Base-by-base conservation (phyloP, 2,329 filamentous ascomycete species). In the Aureobasidium namibiae region DNA sequence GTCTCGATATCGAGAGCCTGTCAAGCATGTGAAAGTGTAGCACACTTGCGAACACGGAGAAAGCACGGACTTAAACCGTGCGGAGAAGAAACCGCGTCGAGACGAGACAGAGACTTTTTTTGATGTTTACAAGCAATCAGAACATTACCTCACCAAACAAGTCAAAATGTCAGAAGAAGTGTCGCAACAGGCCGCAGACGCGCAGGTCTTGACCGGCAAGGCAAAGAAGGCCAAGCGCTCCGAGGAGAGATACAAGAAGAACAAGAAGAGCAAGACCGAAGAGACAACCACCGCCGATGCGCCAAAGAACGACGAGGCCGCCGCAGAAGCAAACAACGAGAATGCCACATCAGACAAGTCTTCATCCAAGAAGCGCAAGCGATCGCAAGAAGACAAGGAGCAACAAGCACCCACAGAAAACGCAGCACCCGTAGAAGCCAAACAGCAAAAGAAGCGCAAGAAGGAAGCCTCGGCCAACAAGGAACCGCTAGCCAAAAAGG, bases 171-270 rank as follows among this genome's bases (percentile, higher is more conserved):
- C 68, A 56, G 53, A 66, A 61, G 68, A 68, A 36, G n/a, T n/a
- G n/a, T n/a, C n/a, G n/a, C n/a, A n/a, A n/a, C n/a, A n/a, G n/a
- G n/a, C n/a, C n/a, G 57, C 66, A 61, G 68, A 68, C 9, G 61
- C 59, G 11, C 63, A 59, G 21, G 44, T 60, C 1, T 48, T 68
- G 9, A 68, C 65, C 11, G 61, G 67, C 50, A 72, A 72, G 60
- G 69, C 69, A 42, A 72, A 69, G 64, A 71, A 71, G 54, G 70
- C 68, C 18, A 66, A 67, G 44, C 62, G 71, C 49, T 70, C 72
- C 56, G 69, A 69, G 24, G 70, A 72, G 62, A 62, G 71, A 56
- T 63, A 64, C 41, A 65, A 65, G 62, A 68, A 68, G 61, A 64
- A 66, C 64, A 70, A 70, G 61, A 73, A 73, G 63, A 64, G 66